phyloP scores from a whole-genome alignment of 345 rosid species.

The Brassica juncea region DNA sequence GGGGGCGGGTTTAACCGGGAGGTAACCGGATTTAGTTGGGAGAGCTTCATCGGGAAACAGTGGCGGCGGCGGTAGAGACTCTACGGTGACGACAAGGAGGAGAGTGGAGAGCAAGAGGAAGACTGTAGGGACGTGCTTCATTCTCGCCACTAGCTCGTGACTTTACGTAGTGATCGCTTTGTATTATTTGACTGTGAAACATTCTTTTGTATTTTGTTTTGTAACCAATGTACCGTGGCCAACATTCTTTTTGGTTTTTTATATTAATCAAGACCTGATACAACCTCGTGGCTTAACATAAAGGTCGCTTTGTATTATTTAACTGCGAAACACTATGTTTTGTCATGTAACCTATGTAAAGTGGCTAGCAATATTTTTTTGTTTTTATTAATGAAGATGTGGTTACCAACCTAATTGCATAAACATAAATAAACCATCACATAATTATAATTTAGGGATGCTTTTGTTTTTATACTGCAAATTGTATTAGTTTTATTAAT shows the following conservation, averaged over 20 bases:
- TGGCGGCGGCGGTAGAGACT: slow-evolving; percentile 31
- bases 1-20: slow-evolving; percentile 51
- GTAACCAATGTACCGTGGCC: slow-evolving; percentile 13
- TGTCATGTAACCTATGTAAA: slow-evolving; percentile 11
- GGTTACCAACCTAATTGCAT: background rate
- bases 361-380: slow-evolving; percentile 4
- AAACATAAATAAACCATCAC: background rate
- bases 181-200: background rate
- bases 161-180: slow-evolving; percentile 34
- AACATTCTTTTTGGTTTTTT: background rate
- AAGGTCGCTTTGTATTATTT: slow-evolving; percentile 10
- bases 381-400: background rate
- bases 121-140: slow-evolving; percentile 11
- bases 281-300: too few species aligned
- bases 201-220: background rate
- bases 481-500: background rate
- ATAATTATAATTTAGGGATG: too few species aligned
- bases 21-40: slow-evolving; percentile 85
- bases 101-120: slow-evolving; percentile 32
- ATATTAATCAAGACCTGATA: too few species aligned
- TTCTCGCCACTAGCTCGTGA: slow-evolving; percentile 24
- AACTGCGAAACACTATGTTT: background rate
- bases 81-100: slow-evolving; percentile 21
- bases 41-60: slow-evolving; percentile 58
- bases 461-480: too few species aligned